Conservation (phyloP, 371 early-diverging fungal genomes). For the Coemansia sp. region DNA sequence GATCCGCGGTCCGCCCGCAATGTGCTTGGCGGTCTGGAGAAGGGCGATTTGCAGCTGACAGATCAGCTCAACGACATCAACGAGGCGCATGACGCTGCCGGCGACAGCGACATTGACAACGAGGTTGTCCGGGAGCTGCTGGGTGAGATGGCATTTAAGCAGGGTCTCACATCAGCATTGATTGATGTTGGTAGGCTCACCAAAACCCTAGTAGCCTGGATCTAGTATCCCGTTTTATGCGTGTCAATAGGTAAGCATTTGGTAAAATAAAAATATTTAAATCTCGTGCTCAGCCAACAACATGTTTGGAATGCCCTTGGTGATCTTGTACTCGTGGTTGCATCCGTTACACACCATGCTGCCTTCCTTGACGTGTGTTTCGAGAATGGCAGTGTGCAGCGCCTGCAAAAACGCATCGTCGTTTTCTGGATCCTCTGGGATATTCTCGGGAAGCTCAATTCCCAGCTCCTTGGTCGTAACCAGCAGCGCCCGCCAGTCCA, state of each 20-base stretch:
- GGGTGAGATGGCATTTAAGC: constrained; percentile 69
- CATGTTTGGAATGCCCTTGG: constrained; percentile 96
- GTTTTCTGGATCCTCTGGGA: constrained; percentile 70
- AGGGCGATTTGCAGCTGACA: constrained; percentile 65
- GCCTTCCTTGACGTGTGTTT: constrained; percentile 81
- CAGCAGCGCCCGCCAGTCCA: constrained; percentile 86
- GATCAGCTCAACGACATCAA: constrained; percentile 59
- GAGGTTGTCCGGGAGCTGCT: constrained; percentile 52
- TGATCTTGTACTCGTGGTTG: constrained; percentile 85
- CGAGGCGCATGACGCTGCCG: constrained; percentile 53
- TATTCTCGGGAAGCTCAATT: constrained; percentile 21
- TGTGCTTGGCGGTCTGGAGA: constrained; percentile 67
- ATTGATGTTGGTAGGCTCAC: constrained; percentile 91
- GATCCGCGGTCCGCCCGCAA: constrained; percentile 53
- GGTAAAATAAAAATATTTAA: background rate
- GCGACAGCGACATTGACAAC: constrained; percentile 50
- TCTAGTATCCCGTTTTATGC: constrained; percentile 32
- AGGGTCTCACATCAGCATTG: constrained; percentile 79
- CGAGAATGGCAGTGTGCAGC: constrained; percentile 76
- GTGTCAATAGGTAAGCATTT: background rate
- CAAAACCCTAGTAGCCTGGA: constrained; percentile 63
- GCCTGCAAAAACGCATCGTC: constrained; percentile 73
- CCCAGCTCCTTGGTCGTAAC: constrained; percentile 69
- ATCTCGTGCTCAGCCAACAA: constrained; percentile 89
- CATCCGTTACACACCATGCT: constrained; percentile 91